Evolutionary conservation across 768 basidiomycete species (phyloP), one percentile per base, ranked within the genome.

Genomic region (Tulasnella calospora): DNA sequence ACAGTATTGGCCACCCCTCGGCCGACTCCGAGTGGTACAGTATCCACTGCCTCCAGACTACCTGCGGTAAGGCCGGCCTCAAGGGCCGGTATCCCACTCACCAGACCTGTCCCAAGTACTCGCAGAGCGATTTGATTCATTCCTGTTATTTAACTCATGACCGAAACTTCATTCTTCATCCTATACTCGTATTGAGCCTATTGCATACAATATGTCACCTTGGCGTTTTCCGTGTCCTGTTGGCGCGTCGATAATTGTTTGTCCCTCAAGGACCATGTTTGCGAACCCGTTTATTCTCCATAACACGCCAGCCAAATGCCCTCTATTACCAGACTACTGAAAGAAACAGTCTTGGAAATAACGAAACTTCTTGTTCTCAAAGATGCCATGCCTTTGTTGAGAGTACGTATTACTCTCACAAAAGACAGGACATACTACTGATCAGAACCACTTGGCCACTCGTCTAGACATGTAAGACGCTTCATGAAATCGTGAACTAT

Each of bases 91-190:
- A 67, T 67, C 9, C 30, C 30, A 3, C 61, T 15, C 13, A 67
- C 61, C 33, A 35, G 30, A 35, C 57, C 57, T 13, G 57, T 13
- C n/a, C 61, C 30, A 15, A 35, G 30, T 5, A 67, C 61, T 19
- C 61, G 61, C 61, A 67, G 61, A 67, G 61, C 61, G 30, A 17
- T 33, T 67, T 33, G 61, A 67, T 67, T n/a, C 61, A 67, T 67
- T 27, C 2, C 33, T 67, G 8, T 67, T 67, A 67, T 67, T 67
- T 67, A 30, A 35, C n/a, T 27, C 33, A 67, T 33, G 30, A 67
- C 17, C 30, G 6, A 30, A 30, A 67, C 33, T 27, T n/a, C 17
- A 33, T 67, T 13, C 61, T 9, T 67, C 33, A 15, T 35, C n/a
- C 61, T 67, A 21, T 35, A 3, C 61, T 33, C 33, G 61, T 67